Evolutionary conservation across 306 rosid species (phyloP).

Genomic region (Lithocarpus polystachyus): DNA sequence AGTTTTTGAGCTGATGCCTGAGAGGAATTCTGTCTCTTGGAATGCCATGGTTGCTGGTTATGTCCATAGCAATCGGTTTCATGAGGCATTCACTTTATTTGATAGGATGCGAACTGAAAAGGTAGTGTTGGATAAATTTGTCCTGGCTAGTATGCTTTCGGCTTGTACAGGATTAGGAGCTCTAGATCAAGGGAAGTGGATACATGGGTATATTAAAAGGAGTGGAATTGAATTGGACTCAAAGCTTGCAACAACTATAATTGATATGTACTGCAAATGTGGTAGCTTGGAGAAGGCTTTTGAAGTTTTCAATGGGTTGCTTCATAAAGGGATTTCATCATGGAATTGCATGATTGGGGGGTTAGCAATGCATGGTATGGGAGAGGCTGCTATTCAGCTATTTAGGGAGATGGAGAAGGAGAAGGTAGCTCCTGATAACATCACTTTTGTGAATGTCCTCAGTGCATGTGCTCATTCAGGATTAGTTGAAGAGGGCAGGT

Average conservation of each 20-base stretch:
- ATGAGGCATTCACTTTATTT: constrained; percentile 58
- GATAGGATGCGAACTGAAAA: constrained; percentile 39
- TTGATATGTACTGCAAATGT: constrained; percentile 78
- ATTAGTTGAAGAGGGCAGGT: constrained; percentile 31
- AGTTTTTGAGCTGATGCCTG: constrained; percentile 52
- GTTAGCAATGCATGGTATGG: constrained; percentile 70
- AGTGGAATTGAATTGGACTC: constrained; percentile 53
- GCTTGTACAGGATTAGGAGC: constrained; percentile 70
- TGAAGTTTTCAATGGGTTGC: constrained; percentile 37
- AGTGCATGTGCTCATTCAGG: constrained; percentile 46
- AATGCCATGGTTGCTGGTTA: constrained; percentile 61
- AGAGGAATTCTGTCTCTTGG: constrained; percentile 56
- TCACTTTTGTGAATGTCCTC: constrained; percentile 40
- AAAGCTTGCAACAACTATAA: constrained; percentile 49
- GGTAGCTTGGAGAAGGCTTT: constrained; percentile 62
- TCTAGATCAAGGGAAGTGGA: constrained; percentile 5
- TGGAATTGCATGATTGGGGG: constrained; percentile 87
- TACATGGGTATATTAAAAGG: constrained; percentile 36
- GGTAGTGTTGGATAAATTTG: constrained; percentile 47
- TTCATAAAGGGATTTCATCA: constrained; percentile 42
- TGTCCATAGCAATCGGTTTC: constrained; percentile 47
- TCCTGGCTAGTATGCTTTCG: constrained; percentile 60
- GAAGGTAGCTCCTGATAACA: constrained; percentile 25
- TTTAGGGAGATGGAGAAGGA: constrained; percentile 16
- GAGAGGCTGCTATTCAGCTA: constrained; percentile 35